Base-by-base conservation (phyloP, 2,329 filamentous ascomycete genomes). In the Penicillium sp. region DNA sequence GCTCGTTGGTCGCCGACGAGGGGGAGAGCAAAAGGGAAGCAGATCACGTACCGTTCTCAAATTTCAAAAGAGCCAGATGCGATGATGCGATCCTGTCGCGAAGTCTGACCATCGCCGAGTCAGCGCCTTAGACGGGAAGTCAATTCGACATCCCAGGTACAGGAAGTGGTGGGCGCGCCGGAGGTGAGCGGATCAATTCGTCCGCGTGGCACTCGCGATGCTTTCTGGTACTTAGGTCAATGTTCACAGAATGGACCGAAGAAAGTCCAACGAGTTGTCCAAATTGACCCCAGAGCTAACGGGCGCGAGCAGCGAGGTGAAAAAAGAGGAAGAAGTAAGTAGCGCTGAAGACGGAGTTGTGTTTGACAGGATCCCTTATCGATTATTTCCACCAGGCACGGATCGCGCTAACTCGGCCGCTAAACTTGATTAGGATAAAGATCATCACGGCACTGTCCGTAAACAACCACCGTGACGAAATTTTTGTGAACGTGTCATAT, bases 21-120 rank as follows among this genome's bases (percentile, higher is more conserved):
- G 42, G 35, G 51, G 48, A 37, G 58, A 13, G 57, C 13, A 42
- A 57, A 35, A 51, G 38, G 57, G 48, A 48, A 51, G 19, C 33
- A 35, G 19, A 35, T 13, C 11, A 46, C 71, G 63, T 74, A 75
- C 73, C 71, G 58, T 53, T 43, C 65, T 67, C 64, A 61, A 68
- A 63, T 62, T 64, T 66, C 62, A 69, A 58, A 55, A 70, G 69
- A 58, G 71, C 63, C 43, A 67, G 66, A 69, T 72, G 68, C 62
- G 70, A 65, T 57, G 63, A 64, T 60, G 65, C 52, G 59, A 57
- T 52, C 45, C 62, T 67, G 35, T 67, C 59, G 43, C 52, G 62
- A 43, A 62, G 68, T 59, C 67, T 67, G 61, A 69, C 66, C 71
- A 72, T 73, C 65, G 68, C 65, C 66, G 64, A 70, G 60, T 65